Conservation (phyloP, 352 stramenopile genomes). For the Achlya hypogyna region DNA sequence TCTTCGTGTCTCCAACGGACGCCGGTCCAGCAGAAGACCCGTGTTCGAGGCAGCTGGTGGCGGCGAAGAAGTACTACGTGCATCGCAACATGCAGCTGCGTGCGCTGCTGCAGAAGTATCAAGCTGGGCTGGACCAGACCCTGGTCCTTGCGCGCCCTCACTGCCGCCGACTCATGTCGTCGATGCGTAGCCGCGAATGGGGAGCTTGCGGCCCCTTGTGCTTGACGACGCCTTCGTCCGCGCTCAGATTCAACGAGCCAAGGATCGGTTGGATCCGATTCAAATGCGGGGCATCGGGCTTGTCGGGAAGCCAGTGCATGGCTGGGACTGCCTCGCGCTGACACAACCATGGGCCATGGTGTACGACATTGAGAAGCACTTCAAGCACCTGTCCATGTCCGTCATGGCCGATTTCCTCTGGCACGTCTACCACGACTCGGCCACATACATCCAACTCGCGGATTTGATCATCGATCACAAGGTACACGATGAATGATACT, state of each 20-base stretch:
- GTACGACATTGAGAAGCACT: slow-evolving; percentile 15
- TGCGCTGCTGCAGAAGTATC: background rate
- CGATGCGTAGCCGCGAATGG: background rate
- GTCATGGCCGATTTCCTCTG: slow-evolving; percentile 2
- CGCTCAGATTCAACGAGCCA: background rate
- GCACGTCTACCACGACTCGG: background rate
- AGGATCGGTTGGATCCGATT: background rate
- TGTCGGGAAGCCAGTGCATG: background rate
- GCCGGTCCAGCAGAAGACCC: background rate
- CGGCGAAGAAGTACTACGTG: slow-evolving; percentile 5
- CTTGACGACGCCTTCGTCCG: slow-evolving; percentile 9
- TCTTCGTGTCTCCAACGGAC: background rate
- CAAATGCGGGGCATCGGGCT: background rate
- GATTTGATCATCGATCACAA: slow-evolving; percentile 4
- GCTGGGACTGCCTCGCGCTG: background rate
- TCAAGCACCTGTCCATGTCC: background rate
- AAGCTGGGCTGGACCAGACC: background rate
- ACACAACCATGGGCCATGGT: background rate
- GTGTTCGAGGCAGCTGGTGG: background rate
- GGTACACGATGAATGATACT: background rate
- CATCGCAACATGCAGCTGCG: slow-evolving; percentile 9
- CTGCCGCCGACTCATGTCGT: background rate
- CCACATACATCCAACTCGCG: background rate
- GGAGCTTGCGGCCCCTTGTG: background rate
- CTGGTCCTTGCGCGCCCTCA: background rate